A percentile compares a stretch with the other conserved stretches of the same genome.
These are phyloP conservation scores for Trichosporon faecale DNA, from an alignment of 1,284 basidiomycete genomes.

Conservation along the genomic window DNA sequence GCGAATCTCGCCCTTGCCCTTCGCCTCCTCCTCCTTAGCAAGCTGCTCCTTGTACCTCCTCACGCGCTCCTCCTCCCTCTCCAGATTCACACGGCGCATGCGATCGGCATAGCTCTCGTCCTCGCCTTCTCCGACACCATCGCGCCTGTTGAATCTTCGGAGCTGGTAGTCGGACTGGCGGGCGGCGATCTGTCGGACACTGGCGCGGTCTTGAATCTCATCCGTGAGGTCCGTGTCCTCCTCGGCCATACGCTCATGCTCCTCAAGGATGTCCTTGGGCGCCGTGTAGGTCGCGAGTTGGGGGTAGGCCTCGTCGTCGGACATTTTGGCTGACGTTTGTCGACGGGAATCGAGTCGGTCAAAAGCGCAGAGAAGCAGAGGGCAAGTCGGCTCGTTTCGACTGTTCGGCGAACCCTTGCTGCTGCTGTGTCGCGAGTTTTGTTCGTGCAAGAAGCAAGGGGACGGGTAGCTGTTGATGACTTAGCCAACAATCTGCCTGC, in stretches of 20 bases:
- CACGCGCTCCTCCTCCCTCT: slow-evolving; percentile 89
- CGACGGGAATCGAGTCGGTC: slow-evolving; percentile 7
- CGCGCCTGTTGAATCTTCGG: slow-evolving; percentile 76
- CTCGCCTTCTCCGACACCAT: slow-evolving; percentile 57
- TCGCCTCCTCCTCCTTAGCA: slow-evolving; percentile 61
- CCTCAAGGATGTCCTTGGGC: slow-evolving; percentile 89
- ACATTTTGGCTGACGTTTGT: slow-evolving; percentile 18
- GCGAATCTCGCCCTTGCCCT: slow-evolving; percentile 55
- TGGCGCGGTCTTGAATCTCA: slow-evolving; percentile 88
- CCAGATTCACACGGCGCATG: slow-evolving; percentile 86
- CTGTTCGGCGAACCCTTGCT: neutral
- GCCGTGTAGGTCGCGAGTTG: slow-evolving; percentile 83
- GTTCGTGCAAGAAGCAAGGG: neutral
- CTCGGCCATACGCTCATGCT: slow-evolving; percentile 86
- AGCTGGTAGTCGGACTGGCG: slow-evolving; percentile 96
- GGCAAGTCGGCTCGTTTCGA: neutral
- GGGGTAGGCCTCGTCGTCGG: slow-evolving; percentile 38
- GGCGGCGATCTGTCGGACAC: slow-evolving; percentile 86
- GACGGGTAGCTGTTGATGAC: neutral
- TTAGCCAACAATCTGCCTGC: neutral
- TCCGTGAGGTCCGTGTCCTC: slow-evolving; percentile 82
- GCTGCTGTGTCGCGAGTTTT: slow-evolving; percentile 4
- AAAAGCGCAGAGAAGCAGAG: neutral
- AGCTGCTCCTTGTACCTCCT: slow-evolving; percentile 81
- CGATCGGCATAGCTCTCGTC: slow-evolving; percentile 89